These are phyloP conservation scores for Solanum hybrid DNA, from an alignment of 305 asterid genomes.

Conservation along the genomic window DNA sequence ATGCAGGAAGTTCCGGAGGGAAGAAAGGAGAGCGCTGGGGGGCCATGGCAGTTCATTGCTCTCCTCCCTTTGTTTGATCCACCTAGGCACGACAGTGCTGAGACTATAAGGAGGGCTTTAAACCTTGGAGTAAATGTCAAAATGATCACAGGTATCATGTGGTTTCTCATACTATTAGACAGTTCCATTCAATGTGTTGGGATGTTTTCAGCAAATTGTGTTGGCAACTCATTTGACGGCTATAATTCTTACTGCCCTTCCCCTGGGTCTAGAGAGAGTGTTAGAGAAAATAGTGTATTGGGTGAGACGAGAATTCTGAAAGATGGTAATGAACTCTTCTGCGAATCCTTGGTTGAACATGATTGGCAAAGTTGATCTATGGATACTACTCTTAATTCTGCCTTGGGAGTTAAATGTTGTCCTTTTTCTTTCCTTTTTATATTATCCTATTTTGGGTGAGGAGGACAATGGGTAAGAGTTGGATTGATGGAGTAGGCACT, in stretches of 20 bases:
- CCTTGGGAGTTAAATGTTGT: background rate
- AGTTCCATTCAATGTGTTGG: background rate
- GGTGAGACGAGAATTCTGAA: background rate
- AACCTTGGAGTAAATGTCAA: slow-evolving; percentile 76
- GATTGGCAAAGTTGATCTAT: background rate
- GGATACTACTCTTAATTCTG: background rate
- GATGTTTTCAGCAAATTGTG: background rate
- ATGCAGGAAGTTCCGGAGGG: slow-evolving; percentile 73
- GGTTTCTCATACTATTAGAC: background rate
- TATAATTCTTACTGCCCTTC: background rate
- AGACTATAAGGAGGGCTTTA: slow-evolving; percentile 62
- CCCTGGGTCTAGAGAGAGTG: background rate
- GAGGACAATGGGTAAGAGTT: background rate
- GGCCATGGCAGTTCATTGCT: slow-evolving; percentile 69
- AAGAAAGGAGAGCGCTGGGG: slow-evolving; percentile 61
- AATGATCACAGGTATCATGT: slow-evolving; percentile 58
- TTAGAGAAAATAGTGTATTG: background rate
- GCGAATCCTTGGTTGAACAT: background rate
- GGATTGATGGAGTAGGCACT: background rate
- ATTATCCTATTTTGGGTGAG: background rate
- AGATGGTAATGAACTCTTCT: background rate
- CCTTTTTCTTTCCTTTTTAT: background rate
- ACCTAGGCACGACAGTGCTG: slow-evolving; percentile 73
- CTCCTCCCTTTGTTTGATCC: slow-evolving; percentile 78
- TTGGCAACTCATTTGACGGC: background rate